phyloP scores from a whole-genome alignment of 2,329 filamentous ascomycete species.

The Penicillium hordei region DNA sequence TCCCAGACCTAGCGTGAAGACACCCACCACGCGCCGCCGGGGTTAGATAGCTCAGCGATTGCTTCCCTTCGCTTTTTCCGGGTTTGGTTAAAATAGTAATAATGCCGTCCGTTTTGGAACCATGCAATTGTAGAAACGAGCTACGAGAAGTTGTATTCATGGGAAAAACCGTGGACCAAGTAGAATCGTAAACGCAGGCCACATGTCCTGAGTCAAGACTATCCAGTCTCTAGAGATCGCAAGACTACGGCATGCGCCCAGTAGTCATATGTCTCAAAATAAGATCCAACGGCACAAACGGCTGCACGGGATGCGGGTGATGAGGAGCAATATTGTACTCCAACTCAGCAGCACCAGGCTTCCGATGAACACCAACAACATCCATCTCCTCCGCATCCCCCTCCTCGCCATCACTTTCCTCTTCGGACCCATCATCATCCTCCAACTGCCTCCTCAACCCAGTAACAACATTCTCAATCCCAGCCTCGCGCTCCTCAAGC shows the following conservation, averaged over 20 bases:
- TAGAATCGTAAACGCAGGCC: neutral
- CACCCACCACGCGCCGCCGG: conserved; percentile 57
- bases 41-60: conserved; percentile 43
- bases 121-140: conserved; percentile 1
- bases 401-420: conserved; percentile 54
- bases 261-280: conserved; percentile 54
- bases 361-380: conserved; percentile 38
- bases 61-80: conserved; percentile 8
- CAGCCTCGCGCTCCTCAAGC: conserved; percentile 64
- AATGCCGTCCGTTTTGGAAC: conserved; percentile 12
- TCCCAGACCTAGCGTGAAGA: conserved; percentile 46
- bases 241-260: conserved; percentile 32
- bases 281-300: conserved; percentile 46
- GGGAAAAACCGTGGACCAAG: neutral
- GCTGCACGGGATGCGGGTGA: conserved; percentile 22
- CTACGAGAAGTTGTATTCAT: neutral
- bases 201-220: neutral
- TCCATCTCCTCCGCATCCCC: conserved; percentile 51
- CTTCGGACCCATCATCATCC: conserved; percentile 53
- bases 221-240: neutral
- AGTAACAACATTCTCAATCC: conserved; percentile 69
- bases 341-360: conserved; percentile 32
- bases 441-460: conserved; percentile 62
- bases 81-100: conserved; percentile 16
- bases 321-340: conserved; percentile 38